Evolutionary conservation across 176 grass and related monocot genomes (phyloP).

Genomic region (Poa pratensis): DNA sequence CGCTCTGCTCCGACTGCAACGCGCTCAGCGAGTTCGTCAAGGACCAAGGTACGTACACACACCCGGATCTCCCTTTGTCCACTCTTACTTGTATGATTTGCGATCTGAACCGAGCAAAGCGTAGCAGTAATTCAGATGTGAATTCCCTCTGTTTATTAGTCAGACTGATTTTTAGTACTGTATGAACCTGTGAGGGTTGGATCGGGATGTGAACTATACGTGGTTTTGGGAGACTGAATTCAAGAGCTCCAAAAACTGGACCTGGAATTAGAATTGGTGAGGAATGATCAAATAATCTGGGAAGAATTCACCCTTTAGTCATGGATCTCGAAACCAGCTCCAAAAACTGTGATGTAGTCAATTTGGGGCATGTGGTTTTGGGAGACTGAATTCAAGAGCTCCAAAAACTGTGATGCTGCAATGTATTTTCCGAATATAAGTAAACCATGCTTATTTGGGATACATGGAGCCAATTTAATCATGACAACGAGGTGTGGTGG

Average conservation of each 20-base stretch:
- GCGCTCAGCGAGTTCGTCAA: slow-evolving; percentile 83
- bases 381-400: not conserved
- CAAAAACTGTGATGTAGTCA: not conserved
- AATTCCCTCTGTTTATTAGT: not conserved
- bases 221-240: not conserved
- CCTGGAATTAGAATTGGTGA: not conserved
- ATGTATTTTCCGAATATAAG: too few relatives aligned
- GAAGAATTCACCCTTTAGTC: not conserved
- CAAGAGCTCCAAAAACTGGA: too few relatives aligned
- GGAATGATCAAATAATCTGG: not conserved
- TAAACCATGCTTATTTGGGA: too few relatives aligned
- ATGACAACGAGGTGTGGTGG: too few relatives aligned
- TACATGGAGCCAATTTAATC: too few relatives aligned
- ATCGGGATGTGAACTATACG: not conserved
- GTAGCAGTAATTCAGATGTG: not conserved
- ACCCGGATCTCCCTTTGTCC: not conserved
- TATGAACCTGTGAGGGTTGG: not conserved
- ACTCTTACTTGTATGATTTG: not conserved
- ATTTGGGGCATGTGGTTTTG: not conserved
- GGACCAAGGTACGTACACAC: slow-evolving; percentile 59
- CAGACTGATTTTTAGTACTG: not conserved
- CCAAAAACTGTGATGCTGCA: too few relatives aligned
- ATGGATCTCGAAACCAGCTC: not conserved
- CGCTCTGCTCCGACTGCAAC: slow-evolving; percentile 96
- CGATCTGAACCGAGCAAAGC: slow-evolving; percentile 1